Evolutionary conservation across 1,139 yeast genomes (phyloP).

Genomic region (Lodderomyces margitis): DNA sequence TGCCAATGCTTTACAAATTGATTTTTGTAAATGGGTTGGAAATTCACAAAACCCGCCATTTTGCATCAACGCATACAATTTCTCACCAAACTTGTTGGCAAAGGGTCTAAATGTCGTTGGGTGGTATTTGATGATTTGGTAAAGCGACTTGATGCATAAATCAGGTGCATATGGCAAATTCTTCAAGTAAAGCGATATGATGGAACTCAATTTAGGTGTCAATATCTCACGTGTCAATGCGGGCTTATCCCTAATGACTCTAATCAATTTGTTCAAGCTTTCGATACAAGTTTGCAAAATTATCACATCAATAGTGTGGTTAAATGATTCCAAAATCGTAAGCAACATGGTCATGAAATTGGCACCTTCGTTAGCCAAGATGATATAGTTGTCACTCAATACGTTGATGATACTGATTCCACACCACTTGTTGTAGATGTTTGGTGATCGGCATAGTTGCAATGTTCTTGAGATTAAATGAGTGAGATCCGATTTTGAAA

Average conservation of each 20-base stretch:
- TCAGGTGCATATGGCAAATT: slow-evolving; percentile 39
- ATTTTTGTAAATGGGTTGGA: slow-evolving; percentile 36
- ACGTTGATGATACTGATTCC: slow-evolving; percentile 58
- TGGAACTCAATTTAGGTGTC: slow-evolving; percentile 72
- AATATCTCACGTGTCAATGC: slow-evolving; percentile 79
- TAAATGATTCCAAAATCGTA: slow-evolving; percentile 54
- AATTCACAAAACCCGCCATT: slow-evolving; percentile 25
- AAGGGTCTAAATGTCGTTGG: slow-evolving; percentile 83
- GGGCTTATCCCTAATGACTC: slow-evolving; percentile 72
- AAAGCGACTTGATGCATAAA: slow-evolving; percentile 48
- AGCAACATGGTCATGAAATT: slow-evolving; percentile 54
- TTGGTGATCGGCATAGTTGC: slow-evolving; percentile 52
- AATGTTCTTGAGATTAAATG: slow-evolving; percentile 56
- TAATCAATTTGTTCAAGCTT: slow-evolving; percentile 49
- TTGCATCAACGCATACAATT: slow-evolving; percentile 39
- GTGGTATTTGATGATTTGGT: slow-evolving; percentile 51
- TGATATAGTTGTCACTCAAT: slow-evolving; percentile 48
- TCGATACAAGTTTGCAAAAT: slow-evolving; percentile 50
- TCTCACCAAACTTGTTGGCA: slow-evolving; percentile 57
- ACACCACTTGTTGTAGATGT: slow-evolving; percentile 55
- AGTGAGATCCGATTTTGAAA: slow-evolving; percentile 52
- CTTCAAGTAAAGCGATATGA: slow-evolving; percentile 55
- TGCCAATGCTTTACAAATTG: slow-evolving; percentile 54
- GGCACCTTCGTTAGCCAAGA: slow-evolving; percentile 59
- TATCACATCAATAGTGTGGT: slow-evolving; percentile 37